These are phyloP conservation scores for Eimeria mitis DNA, from an alignment of 169 alveolate species.

Conservation along the genomic window DNA sequence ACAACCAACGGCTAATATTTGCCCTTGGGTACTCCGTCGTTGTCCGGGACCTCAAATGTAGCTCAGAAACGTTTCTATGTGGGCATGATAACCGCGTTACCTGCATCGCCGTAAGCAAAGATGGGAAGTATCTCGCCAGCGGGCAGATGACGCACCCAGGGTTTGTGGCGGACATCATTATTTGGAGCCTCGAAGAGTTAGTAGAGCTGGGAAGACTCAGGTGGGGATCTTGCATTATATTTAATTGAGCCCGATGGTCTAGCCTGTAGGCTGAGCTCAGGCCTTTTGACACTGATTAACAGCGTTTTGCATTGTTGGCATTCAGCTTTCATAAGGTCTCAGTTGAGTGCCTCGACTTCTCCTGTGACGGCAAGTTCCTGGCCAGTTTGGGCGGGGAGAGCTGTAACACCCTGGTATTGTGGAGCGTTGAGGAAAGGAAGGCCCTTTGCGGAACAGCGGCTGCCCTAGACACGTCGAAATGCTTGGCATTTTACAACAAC, in stretches of 20 bases:
- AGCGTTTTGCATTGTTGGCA: constrained; percentile 1
- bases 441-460: constrained; percentile 95
- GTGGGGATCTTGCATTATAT: constrained; percentile 50
- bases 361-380: constrained; percentile 87
- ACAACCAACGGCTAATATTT: constrained; percentile 92
- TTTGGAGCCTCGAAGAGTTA: constrained; percentile 93
- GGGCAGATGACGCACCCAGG: constrained; percentile 96
- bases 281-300: neutral
- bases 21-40: constrained; percentile 92
- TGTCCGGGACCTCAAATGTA: constrained; percentile 91
- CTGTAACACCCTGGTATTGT: constrained; percentile 94
- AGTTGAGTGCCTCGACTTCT: constrained; percentile 77
- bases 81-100: constrained; percentile 94
- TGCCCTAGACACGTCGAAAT: constrained; percentile 92
- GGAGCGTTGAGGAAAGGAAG: constrained; percentile 93
- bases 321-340: constrained; percentile 82
- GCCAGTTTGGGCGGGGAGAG: constrained; percentile 97
- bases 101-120: constrained; percentile 87
- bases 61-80: constrained; percentile 92
- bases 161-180: constrained; percentile 92
- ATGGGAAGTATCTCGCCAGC: constrained; percentile 94
- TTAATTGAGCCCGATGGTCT: neutral
- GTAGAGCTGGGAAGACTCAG: constrained; percentile 88
- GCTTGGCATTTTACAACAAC: constrained; percentile 89
- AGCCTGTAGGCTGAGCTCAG: neutral